phyloP scores from a whole-genome alignment of 257 asterid genomes.

The Gentiana straminea region DNA sequence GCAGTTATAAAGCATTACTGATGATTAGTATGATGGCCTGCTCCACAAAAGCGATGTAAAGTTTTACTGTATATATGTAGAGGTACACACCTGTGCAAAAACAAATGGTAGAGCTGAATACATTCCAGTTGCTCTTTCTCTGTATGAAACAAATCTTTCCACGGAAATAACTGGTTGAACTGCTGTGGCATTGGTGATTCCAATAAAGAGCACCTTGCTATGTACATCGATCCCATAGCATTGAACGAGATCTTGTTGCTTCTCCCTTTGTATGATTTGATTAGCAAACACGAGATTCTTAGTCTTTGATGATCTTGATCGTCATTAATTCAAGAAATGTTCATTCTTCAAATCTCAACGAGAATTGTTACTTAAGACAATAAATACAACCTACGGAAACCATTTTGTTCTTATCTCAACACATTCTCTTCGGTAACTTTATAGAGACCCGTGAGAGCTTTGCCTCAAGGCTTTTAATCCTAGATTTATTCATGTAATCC shows the following conservation, averaged over 20 bases:
- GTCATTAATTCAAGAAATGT: too few species aligned
- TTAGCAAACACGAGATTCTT: conserved; percentile 5
- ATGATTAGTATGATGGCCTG: background rate
- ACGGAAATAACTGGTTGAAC: conserved; percentile 94
- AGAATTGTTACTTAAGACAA: too few species aligned
- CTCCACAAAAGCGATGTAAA: background rate
- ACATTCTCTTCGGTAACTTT: too few species aligned
- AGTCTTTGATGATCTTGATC: too few species aligned
- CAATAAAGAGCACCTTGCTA: conserved; percentile 77
- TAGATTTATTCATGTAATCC: too few species aligned
- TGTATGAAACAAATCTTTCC: conserved; percentile 82
- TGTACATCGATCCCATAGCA: conserved; percentile 93
- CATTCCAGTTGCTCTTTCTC: conserved; percentile 96
- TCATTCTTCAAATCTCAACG: too few species aligned
- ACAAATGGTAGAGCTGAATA: conserved; percentile 89
- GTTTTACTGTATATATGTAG: background rate
- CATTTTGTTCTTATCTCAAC: too few species aligned
- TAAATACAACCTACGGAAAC: too few species aligned
- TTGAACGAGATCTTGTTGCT: conserved; percentile 87
- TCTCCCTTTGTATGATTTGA: conserved; percentile 36
- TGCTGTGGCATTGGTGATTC: conserved; percentile 77
- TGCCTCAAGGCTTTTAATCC: too few species aligned
- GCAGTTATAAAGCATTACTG: conserved; percentile 10
- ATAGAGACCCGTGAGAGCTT: too few species aligned
- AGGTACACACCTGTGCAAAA: conserved; percentile 60